Evolutionary conservation across 306 rosid species (phyloP).

Genomic region (Erythrophleum fordii): DNA sequence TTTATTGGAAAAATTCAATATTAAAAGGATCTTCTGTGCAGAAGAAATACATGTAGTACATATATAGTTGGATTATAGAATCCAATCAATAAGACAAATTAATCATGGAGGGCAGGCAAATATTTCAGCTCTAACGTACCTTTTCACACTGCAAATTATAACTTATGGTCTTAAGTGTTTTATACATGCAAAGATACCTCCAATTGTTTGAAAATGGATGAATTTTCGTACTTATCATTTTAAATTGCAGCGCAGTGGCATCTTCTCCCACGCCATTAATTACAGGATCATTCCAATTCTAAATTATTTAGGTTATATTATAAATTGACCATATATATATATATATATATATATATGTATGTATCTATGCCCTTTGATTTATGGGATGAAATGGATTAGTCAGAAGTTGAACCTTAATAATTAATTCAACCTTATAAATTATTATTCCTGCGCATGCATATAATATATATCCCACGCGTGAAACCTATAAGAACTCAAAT

Average conservation of each 20-base stretch:
- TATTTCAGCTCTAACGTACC: background rate
- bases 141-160: background rate
- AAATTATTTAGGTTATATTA: background rate
- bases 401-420: background rate
- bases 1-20: background rate
- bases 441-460: background rate
- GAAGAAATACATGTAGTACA: background rate
- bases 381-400: background rate
- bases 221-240: background rate
- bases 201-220: background rate
- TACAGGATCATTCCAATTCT: background rate
- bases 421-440: background rate
- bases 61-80: background rate
- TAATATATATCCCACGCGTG: background rate
- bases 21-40: background rate
- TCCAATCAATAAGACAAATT: background rate
- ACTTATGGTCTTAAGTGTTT: background rate
- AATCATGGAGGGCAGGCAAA: background rate
- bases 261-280: background rate
- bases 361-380: background rate
- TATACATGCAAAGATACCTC: background rate
- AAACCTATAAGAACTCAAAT: background rate
- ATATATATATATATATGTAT: background rate
- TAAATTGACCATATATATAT: background rate
- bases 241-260: background rate